phyloP scores from a whole-genome alignment of 768 basidiomycete species.

The Boletus insuetus region DNA sequence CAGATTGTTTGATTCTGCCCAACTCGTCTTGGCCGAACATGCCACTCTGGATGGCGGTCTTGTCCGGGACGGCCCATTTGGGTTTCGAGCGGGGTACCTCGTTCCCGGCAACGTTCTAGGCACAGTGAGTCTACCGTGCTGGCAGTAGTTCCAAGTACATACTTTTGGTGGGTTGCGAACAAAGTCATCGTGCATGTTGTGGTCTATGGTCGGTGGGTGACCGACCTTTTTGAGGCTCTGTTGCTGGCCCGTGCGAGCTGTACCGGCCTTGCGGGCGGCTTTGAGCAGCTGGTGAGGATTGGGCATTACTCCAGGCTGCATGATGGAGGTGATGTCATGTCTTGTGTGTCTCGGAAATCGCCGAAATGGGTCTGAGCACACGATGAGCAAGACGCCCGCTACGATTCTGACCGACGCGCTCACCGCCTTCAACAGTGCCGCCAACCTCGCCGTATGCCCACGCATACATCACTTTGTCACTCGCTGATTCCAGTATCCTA shows the following conservation, averaged over 20 bases:
- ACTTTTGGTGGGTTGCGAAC: slow-evolving; percentile 31
- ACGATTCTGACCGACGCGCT: slow-evolving; percentile 42
- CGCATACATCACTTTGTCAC: not conserved
- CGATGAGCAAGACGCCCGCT: slow-evolving; percentile 35
- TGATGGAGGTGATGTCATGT: slow-evolving; percentile 8
- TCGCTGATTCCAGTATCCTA: slow-evolving; percentile 23
- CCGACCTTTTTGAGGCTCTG: slow-evolving; percentile 30
- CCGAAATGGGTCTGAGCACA: slow-evolving; percentile 21
- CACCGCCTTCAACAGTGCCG: slow-evolving; percentile 38
- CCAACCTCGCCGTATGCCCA: slow-evolving; percentile 38
- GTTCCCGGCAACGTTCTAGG: slow-evolving; percentile 13
- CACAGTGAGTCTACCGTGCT: not conserved
- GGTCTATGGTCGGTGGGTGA: slow-evolving; percentile 24
- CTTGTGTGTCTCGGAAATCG: slow-evolving; percentile 12
- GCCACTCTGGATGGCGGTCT: not conserved
- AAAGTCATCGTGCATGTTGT: slow-evolving; percentile 37
- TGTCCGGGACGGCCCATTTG: slow-evolving; percentile 23
- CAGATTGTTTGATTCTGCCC: slow-evolving; percentile 19
- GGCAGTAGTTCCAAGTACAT: not conserved
- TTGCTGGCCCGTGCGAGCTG: slow-evolving; percentile 10
- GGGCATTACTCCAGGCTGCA: too few species aligned
- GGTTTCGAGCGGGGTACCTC: slow-evolving; percentile 1
- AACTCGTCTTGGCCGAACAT: slow-evolving; percentile 3
- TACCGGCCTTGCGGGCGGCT: not conserved
- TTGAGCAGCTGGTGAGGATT: slow-evolving; percentile 1